These are phyloP conservation scores for Rosa chinensis DNA, from an alignment of 306 rosid species.

Conservation along the genomic window DNA sequence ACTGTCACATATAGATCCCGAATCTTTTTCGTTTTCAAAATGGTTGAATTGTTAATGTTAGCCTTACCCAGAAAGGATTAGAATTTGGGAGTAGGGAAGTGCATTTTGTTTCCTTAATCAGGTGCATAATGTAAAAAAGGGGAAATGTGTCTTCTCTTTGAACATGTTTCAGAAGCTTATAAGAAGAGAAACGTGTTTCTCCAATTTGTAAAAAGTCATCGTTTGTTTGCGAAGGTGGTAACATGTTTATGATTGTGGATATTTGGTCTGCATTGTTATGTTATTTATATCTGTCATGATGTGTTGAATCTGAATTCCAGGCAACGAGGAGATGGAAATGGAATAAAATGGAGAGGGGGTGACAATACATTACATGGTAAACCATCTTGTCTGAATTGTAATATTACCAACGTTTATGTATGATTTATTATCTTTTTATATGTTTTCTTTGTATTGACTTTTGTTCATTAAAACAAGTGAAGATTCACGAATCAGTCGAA, in stretches of 20 bases:
- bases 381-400: neutral
- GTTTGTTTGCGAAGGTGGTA: neutral
- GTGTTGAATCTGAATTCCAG: constrained; percentile 32
- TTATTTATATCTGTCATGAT: constrained; percentile 7
- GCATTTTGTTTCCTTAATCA: neutral
- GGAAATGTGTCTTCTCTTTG: neutral
- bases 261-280: neutral
- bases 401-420: neutral
- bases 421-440: neutral
- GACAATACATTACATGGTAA: constrained; percentile 38
- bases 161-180: neutral
- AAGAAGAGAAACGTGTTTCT: neutral
- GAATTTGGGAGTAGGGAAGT: neutral
- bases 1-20: neutral
- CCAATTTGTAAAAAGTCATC: neutral
- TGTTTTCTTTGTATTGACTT: constrained; percentile 17
- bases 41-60: neutral
- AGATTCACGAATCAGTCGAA: constrained; percentile 40
- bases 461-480: constrained; percentile 22
- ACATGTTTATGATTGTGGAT: neutral
- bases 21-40: neutral
- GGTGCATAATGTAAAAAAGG: neutral
- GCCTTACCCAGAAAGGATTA: neutral
- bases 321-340: constrained; percentile 45
- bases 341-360: constrained; percentile 17